Evolutionary conservation across 176 grass and related monocot genomes (phyloP), one percentile per base, ranked within the genome.

Genomic region (Oryza officinalis): DNA sequence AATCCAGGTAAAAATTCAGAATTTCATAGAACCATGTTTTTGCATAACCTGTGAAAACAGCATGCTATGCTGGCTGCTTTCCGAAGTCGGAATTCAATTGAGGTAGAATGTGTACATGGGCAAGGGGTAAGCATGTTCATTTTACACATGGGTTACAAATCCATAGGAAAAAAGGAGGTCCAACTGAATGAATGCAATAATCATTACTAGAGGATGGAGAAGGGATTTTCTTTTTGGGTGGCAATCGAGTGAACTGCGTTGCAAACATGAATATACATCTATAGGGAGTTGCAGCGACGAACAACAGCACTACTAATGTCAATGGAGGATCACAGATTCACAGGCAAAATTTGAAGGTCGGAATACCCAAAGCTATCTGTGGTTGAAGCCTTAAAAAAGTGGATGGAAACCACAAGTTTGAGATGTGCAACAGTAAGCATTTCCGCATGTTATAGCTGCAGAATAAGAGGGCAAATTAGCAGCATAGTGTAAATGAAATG

Each of bases 401-500:
- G 27, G 76, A 82, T 54, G 11, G 35, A 69, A 60, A 63, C 71
- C 27, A 41, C 2, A 20, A 9, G 72, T 15, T 25, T 76, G 63
- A 38, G 72, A 15, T 28, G 18, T 43, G 41, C 74, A 71, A 35
- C 79, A 2, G 15, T 6, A 4, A 3, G 23, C 30, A 32, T 54
- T 67, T 37, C 27, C 15, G 31, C 25, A 66, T 32, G 43, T 22
- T 17, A 38, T 50, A 60, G 17, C 79, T 88, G 86, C 14, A 63
- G 5, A 71, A 64, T 54, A 78, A 40, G 18, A 71, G 65, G 4
- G 13, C 4, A 47, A 27, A 22, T 69, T 47, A 87, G 10, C 9
- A 5, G 1, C 61, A 22, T 37, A 26, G 25, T 63, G 27, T 63
- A 40, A 15, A 43, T 66, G 63, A 8, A 65, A 35, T 28, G 28